Percentiles rank a stretch among this genome's conserved stretches.
Evolutionary conservation across 768 basidiomycete species (phyloP).

Genomic region (Lentinula edodes): DNA sequence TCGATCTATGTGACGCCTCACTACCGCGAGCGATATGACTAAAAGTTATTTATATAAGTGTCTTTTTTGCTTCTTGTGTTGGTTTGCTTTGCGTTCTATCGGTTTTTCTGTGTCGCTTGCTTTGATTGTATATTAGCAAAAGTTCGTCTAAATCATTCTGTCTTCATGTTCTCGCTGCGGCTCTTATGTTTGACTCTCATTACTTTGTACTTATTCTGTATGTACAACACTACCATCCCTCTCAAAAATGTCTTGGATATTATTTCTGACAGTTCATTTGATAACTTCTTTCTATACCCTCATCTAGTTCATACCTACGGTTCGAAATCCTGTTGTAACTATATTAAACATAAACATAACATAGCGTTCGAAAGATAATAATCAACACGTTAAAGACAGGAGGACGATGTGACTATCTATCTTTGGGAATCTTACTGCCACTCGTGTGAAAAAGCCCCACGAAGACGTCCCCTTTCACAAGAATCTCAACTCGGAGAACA

Average conservation of each 20-base stretch:
- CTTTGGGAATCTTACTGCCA: no score
- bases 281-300: not conserved
- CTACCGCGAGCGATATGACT: not conserved
- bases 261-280: not conserved
- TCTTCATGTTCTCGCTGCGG: not conserved
- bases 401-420: no score
- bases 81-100: not conserved
- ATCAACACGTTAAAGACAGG: not conserved
- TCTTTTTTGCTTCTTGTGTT: not conserved
- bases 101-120: not conserved
- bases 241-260: no score
- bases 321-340: not conserved
- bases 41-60: not conserved
- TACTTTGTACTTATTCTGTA: not conserved
- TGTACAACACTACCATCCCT: no score
- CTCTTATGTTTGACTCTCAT: not conserved
- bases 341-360: not conserved
- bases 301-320: not conserved
- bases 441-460: no score
- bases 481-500: no score
- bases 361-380: not conserved
- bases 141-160: not conserved
- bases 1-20: constrained; percentile 15
- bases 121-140: not conserved
- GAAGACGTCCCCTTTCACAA: no score